Evolutionary conservation across 306 rosid species (phyloP).

Genomic region (Alnus rubra): DNA sequence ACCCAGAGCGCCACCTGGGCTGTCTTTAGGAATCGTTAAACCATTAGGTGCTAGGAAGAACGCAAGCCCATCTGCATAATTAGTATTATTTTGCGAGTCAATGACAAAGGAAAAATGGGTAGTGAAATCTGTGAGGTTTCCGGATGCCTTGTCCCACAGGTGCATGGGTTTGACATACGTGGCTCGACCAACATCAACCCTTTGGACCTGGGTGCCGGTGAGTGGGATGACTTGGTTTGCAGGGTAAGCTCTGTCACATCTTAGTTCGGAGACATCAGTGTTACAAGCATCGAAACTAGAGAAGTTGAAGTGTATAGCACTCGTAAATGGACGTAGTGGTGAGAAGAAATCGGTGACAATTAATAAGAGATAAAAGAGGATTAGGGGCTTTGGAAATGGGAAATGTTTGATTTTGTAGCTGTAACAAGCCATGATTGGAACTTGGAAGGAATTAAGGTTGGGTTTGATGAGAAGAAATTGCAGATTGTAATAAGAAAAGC

Average conservation of each 20-base stretch:
- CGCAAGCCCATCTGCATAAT: constrained; percentile 38
- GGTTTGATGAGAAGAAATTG: too few species aligned
- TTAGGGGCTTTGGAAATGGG: too few species aligned
- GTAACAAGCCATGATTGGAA: too few species aligned
- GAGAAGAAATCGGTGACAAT: background rate
- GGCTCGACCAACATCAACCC: too few species aligned
- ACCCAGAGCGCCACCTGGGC: constrained; percentile 44
- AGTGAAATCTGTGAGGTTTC: constrained; percentile 42
- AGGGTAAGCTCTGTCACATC: background rate
- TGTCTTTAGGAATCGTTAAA: constrained; percentile 10
- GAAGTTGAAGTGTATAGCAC: too few species aligned
- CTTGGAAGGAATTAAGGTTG: too few species aligned
- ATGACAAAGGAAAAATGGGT: constrained; percentile 46
- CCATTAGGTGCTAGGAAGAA: constrained; percentile 47
- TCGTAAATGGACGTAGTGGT: too few species aligned
- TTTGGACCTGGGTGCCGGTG: background rate
- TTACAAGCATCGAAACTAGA: background rate
- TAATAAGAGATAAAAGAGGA: too few species aligned
- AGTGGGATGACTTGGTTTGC: constrained; percentile 20
- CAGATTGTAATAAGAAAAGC: too few species aligned
- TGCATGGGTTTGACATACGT: constrained; percentile 30
- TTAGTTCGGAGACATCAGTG: background rate
- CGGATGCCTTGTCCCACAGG: constrained; percentile 42
- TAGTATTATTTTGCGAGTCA: background rate
- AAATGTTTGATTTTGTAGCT: too few species aligned